Evolutionary conservation across 2,329 filamentous ascomycete genomes (phyloP), one percentile per base, ranked within the genome.

Genomic region (Phaeosphaeria sp.): DNA sequence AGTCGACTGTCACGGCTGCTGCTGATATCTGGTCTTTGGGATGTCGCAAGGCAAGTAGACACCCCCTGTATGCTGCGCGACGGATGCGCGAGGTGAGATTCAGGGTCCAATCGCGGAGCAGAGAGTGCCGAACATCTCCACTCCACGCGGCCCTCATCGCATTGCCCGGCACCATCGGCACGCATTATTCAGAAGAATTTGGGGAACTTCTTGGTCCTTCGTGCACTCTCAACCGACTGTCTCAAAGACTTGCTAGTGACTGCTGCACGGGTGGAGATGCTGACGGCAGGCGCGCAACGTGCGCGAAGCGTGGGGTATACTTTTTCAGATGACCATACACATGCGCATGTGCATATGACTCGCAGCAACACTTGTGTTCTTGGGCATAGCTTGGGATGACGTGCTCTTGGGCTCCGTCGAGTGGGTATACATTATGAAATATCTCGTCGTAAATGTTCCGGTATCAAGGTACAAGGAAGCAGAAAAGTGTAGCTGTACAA

Each of bases 341-440:
- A 36, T 13, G 20, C 51, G 25, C 51, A 53, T 53, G 51, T 25
- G 47, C 36, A 22, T 27, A 53, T 53, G 51, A 48, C 51, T 40
- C 18, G 44, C 51, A 47, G 42, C 27, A 52, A 17, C 8, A 6
- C 13, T 22, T 11, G 27, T 36, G 20, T 17, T 53, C 51, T 47
- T 45, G 18, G 36, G 51, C 45, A 54, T 33, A 49, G 24, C 46
- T 22, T 49, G 22, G 11, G 27, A 55, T 55, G 52, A 49, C 52
- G 52, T 55, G 52, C 52, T 55, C 46, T 15, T 25, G 15, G 24
- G 46, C 52, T 45, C 46, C 49, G 24, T 22, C 39, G 24, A 30
- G 13, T 22, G 42, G 24, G 18, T 49, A 25, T 55, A 39, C 46
- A 55, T 49, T 55, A 55, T 49, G 52, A 55, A 49, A 55, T 55